Conservation (phyloP, 1,284 basidiomycete genomes). For the Irpex rosettiformis region DNA sequence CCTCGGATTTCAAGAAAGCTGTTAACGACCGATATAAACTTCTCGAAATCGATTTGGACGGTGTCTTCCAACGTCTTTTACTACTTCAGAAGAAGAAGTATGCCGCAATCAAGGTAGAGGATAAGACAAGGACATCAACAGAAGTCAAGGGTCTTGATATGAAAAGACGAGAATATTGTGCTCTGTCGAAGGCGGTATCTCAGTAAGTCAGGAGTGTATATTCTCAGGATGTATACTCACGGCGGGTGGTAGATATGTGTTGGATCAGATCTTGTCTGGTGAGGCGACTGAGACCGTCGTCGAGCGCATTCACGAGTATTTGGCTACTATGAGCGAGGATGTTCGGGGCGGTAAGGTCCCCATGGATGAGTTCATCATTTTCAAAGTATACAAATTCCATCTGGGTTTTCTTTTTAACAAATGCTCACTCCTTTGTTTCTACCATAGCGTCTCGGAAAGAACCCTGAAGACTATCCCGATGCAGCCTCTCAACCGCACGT, state of each 20-base stretch:
- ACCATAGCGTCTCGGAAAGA: constrained; percentile 83
- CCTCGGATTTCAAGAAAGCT: constrained; percentile 89
- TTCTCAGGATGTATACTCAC: constrained; percentile 1
- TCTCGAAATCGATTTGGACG: constrained; percentile 96
- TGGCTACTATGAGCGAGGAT: constrained; percentile 70
- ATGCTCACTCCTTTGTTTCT: not conserved
- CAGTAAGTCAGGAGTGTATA: constrained; percentile 52
- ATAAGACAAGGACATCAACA: constrained; percentile 68
- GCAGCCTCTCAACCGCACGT: constrained; percentile 95
- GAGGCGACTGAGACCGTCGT: constrained; percentile 89
- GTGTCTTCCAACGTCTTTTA: constrained; percentile 90
- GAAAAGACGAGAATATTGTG: constrained; percentile 96
- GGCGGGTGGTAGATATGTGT: constrained; percentile 59
- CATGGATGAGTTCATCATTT: constrained; percentile 92
- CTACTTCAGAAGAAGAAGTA: constrained; percentile 99
- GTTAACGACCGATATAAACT: constrained; percentile 96
- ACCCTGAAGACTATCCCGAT: constrained; percentile 95
- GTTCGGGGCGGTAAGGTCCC: constrained; percentile 78
- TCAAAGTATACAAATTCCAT: constrained; percentile 56
- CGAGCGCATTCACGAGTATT: constrained; percentile 91
- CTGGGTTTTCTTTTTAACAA: not conserved
- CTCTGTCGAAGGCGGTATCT: constrained; percentile 89
- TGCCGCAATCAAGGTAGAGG: constrained; percentile 92
- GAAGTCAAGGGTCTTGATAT: constrained; percentile 99
- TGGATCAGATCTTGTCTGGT: constrained; percentile 91